Base-by-base conservation (phyloP, 1,284 basidiomycete species). In the Heterobasidion occidentale region DNA sequence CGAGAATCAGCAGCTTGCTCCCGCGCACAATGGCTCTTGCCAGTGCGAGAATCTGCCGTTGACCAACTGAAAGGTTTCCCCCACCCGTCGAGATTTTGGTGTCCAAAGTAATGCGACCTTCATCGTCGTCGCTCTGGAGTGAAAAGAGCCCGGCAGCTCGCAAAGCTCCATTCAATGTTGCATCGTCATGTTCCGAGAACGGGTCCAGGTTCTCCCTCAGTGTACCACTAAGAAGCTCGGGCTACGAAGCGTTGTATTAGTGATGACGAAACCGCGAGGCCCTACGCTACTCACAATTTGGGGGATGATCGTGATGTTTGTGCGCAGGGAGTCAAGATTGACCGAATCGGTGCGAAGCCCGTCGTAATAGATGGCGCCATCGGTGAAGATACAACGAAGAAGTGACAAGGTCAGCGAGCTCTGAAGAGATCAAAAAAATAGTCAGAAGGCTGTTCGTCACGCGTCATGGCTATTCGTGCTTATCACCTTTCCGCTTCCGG, bases 101-200 rank as follows among this genome's bases (percentile, higher is more conserved):
- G 55, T 82, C 80, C 14, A 83, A 64, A 2, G 74, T 79, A 54
- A 84, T 74, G 17, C 68, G 71, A 17, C 71, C 74, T 60, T 80
- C 75, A 36, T 80, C 77, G 36, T 67, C 68, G 62, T 82, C 77
- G 45, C 61, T 70, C 61, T 82, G 79, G 3, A 82, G 66, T 3
- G 78, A 71, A 62, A 75, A 80, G 1, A 86, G 66, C 1, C 81
- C 81, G 3, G 82, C 74, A 19, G 80, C 70, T n/a, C 76, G 74
- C 2, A 86, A 67, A 1, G 83, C 79, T 56, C 72, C 71, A 58
- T 83, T 81, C 51, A 86, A 69, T 5, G 70, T 72, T 1, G 79
- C 78, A 65, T 93, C 90, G 53, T 90, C 86, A 64, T 85, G 76
- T 64, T 86, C 77, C 7, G 77, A 79, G 65, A 92, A 92, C 0